Conservation (phyloP, 176 grass and related monocot species). For the Musa itinerans region DNA sequence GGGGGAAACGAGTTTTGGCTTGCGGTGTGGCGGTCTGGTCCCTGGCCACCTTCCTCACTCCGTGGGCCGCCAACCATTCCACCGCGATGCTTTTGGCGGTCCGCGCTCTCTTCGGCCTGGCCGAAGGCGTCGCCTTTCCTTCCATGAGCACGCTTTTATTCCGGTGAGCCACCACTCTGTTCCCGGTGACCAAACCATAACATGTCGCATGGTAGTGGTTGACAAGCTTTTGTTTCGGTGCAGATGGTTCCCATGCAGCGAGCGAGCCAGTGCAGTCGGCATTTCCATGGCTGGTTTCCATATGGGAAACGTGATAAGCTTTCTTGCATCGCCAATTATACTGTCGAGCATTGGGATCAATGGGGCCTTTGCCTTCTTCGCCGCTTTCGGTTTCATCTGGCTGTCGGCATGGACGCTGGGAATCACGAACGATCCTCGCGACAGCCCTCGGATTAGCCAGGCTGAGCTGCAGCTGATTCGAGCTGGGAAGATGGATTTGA, state of each 20-base stretch:
- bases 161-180: constrained; percentile 32
- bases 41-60: constrained; percentile 90
- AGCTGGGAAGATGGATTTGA: constrained; percentile 58
- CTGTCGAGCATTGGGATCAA: constrained; percentile 65
- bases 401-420: constrained; percentile 49
- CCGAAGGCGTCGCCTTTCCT: constrained; percentile 92
- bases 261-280: constrained; percentile 80
- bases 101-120: constrained; percentile 70
- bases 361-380: constrained; percentile 68
- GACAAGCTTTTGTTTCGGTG: constrained; percentile 13
- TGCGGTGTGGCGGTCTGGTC: constrained; percentile 79
- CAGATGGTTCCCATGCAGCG: constrained; percentile 90
- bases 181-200: too few species aligned
- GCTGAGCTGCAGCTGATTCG: constrained; percentile 67
- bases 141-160: constrained; percentile 94
- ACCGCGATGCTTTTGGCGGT: constrained; percentile 56
- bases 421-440: constrained; percentile 72
- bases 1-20: constrained; percentile 86
- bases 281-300: constrained; percentile 96
- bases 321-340: constrained; percentile 66
- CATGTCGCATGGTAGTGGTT: background rate
- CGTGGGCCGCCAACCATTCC: constrained; percentile 67
- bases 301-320: constrained; percentile 96
- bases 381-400: constrained; percentile 70
- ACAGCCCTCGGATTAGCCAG: constrained; percentile 63